Evolutionary conservation across 2,329 filamentous ascomycete species (phyloP), one percentile per base, ranked within the genome.

Genomic region (Monosporascus ibericus): DNA sequence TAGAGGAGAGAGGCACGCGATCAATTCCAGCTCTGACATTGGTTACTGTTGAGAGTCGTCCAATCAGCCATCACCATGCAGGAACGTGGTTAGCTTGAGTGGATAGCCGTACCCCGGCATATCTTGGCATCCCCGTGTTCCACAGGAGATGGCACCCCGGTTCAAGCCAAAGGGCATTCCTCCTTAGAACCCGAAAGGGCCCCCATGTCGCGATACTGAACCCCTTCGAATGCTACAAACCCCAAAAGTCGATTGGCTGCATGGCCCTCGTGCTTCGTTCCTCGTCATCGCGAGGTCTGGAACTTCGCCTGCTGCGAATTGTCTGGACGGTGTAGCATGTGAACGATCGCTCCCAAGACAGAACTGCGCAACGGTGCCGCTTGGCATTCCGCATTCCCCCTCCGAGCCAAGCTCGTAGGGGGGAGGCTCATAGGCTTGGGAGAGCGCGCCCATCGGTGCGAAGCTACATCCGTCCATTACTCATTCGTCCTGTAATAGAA

Each of bases 11-110:
- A 61, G 58, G 63, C 63, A 65, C 63, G 63, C 63, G 63, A 65
- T 64, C 63, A 64, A 50, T 57, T 62, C 54, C 51, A 60, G 60
- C 54, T 59, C 58, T 60, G 50, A 59, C 63, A 64, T 64, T 64
- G 62, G 63, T 48, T 59, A 55, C 57, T 49, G 54, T 52, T 20
- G 48, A 48, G 14, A 24, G 6, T 11, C 11, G 27, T 11, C 58
- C 58, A 60, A 60, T 60, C 58, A 59, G 50, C 6, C 30, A 6
- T 25, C 36, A 48, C 52, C 46, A 59, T 47, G 25, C 36, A 48
- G 47, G 44, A 60, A 60, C 58, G 58, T 60, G 58, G 52, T 52
- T 25, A 38, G 49, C 46, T 54, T 54, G 56, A 57, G 55, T 82
- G 24, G 55, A 50, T 46, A 55, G 55, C 50, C 50, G 56, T 52